phyloP scores from a whole-genome alignment of 495 filamentous ascomycete species.

The Bathelium albidoporum region DNA sequence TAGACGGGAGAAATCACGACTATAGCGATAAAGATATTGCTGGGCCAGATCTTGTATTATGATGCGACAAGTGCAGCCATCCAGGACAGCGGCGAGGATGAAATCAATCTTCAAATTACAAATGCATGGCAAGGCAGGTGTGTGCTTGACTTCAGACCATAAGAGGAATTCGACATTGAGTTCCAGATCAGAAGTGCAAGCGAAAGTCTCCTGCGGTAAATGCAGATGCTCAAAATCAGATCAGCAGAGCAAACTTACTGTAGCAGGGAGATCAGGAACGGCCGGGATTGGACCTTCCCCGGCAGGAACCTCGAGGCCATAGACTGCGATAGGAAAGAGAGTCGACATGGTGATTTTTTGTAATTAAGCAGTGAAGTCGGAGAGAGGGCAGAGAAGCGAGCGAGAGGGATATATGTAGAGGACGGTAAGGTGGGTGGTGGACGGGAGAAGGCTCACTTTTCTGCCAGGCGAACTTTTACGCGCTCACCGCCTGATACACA shows the following conservation, averaged over 20 bases:
- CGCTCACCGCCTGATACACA: background rate
- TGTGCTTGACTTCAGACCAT: too few relatives aligned
- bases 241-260: slow-evolving; percentile 21
- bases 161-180: slow-evolving; percentile 2
- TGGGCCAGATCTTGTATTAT: background rate
- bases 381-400: background rate
- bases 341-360: slow-evolving; percentile 6
- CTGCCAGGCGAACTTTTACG: background rate
- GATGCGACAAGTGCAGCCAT: background rate
- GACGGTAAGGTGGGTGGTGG: background rate
- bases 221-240: slow-evolving; percentile 20
- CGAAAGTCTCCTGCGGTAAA: background rate
- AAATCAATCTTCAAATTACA: slow-evolving; percentile 3
- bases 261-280: slow-evolving; percentile 61
- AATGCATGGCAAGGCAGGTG: too few relatives aligned
- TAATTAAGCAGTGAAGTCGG: background rate
- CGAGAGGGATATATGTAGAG: background rate
- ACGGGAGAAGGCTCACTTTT: background rate
- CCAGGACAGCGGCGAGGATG: background rate
- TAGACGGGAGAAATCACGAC: too few relatives aligned
- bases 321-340: slow-evolving; percentile 69
- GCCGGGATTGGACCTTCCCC: slow-evolving; percentile 68
- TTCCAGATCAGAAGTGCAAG: background rate
- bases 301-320: slow-evolving; percentile 77
- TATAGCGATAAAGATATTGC: too few relatives aligned